These are phyloP conservation scores for Cryphonectria radicalis DNA, from an alignment of 2,329 filamentous ascomycete species.

Conservation along the genomic window DNA sequence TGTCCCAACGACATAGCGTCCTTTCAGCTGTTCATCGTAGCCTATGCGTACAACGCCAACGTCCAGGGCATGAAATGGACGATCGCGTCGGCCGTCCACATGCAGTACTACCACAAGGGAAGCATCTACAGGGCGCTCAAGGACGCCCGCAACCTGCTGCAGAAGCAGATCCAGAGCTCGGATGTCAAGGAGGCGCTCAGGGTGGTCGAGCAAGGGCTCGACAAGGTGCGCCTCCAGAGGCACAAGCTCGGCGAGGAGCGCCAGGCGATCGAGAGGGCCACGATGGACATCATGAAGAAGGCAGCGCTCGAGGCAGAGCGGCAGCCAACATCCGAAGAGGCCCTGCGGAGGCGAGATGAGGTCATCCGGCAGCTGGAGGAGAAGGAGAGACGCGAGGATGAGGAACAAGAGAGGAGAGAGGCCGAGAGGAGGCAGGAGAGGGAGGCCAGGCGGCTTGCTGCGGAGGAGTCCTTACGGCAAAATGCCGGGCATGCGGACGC, in stretches of 20 bases:
- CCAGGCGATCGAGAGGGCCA: conserved; percentile 31
- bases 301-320: conserved; percentile 37
- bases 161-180: conserved; percentile 12
- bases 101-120: conserved; percentile 31
- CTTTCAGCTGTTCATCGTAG: conserved; percentile 38
- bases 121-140: conserved; percentile 32
- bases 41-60: conserved; percentile 36
- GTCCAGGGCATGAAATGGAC: conserved; percentile 34
- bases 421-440: conserved; percentile 17
- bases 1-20: conserved; percentile 38
- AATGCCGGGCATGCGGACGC: conserved; percentile 20
- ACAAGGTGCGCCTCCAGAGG: conserved; percentile 31
- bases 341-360: conserved; percentile 16
- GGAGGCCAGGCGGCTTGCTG: conserved; percentile 20
- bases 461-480: conserved; percentile 6
- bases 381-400: conserved; percentile 12
- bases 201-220: conserved; percentile 35
- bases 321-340: conserved; percentile 7
- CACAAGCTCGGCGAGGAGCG: conserved; percentile 31
- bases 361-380: conserved; percentile 20
- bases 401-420: conserved; percentile 3
- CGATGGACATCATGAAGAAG: conserved; percentile 38
- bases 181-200: conserved; percentile 25
- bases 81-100: conserved; percentile 31
- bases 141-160: conserved; percentile 33